A percentile compares a stretch with the other conserved stretches of the same genome.
Evolutionary conservation across 202 grass and related monocot genomes (phyloP).

Genomic region (Panicum virgatum): DNA sequence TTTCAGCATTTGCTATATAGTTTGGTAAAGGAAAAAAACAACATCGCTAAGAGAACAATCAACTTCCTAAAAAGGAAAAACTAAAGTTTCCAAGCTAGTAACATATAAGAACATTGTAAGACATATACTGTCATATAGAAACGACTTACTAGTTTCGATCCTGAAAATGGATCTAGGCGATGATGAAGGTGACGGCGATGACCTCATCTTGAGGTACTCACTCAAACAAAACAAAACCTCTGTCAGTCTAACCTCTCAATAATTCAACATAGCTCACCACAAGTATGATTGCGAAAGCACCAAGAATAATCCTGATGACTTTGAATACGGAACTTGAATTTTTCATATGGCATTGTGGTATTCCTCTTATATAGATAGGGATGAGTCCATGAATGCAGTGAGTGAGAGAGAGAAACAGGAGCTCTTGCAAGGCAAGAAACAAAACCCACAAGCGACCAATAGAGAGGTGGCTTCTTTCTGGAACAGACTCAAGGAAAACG

Average conservation of each 20-base stretch:
- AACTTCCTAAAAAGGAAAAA: not conserved
- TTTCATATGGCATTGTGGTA: conserved; percentile 27
- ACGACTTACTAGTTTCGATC: conserved; percentile 46
- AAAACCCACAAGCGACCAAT: conserved; percentile 43
- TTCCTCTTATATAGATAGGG: conserved; percentile 41
- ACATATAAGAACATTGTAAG: not conserved
- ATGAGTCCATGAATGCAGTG: not conserved
- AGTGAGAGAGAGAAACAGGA: conserved; percentile 16
- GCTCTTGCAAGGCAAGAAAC: conserved; percentile 53
- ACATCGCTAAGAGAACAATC: not conserved
- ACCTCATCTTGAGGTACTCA: conserved; percentile 11
- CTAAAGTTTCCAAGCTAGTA: not conserved
- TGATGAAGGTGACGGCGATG: not conserved
- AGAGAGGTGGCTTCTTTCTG: conserved; percentile 35
- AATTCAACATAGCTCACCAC: not conserved
- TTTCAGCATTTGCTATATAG: not conserved
- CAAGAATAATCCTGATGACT: not conserved
- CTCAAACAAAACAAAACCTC: not conserved
- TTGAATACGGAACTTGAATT: conserved; percentile 12
- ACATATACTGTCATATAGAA: too few relatives aligned
- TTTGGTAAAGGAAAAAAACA: not conserved
- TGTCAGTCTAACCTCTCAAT: not conserved
- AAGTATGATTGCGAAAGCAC: not conserved
- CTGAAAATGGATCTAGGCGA: conserved; percentile 27
- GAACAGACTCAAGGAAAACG: conserved; percentile 22